Evolutionary conservation across 225 moss, liverwort and hornwort genomes (phyloP).

Genomic region (Bryoerythrophyllum caledonicum): DNA sequence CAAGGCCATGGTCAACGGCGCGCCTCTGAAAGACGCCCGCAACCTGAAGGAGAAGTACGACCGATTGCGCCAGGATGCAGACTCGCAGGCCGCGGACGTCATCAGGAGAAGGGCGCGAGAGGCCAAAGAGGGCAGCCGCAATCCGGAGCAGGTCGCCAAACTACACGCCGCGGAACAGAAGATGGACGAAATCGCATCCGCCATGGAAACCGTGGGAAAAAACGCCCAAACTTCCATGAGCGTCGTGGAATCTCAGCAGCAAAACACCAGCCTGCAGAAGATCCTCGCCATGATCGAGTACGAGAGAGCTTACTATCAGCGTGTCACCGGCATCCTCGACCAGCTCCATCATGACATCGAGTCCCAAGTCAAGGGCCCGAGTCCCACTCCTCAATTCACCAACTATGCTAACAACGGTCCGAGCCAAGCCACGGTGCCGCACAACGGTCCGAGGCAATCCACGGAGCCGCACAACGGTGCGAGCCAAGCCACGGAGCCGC

Average conservation of each 20-base stretch:
- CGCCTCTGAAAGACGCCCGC: slow-evolving; percentile 73
- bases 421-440: not conserved
- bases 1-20: slow-evolving; percentile 72
- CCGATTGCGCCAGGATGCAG: slow-evolving; percentile 68
- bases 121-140: slow-evolving; percentile 55
- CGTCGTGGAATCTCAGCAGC: slow-evolving; percentile 79
- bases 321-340: slow-evolving; percentile 61
- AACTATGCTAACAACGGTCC: not conserved
- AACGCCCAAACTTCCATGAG: slow-evolving; percentile 78
- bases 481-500: not conserved
- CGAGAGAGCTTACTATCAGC: slow-evolving; percentile 66
- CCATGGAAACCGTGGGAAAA: slow-evolving; percentile 68
- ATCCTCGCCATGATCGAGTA: slow-evolving; percentile 85
- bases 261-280: slow-evolving; percentile 70
- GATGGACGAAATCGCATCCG: slow-evolving; percentile 56
- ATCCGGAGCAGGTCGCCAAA: slow-evolving; percentile 61
- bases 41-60: slow-evolving; percentile 72
- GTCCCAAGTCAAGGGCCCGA: slow-evolving; percentile 18
- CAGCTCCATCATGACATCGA: slow-evolving; percentile 64
- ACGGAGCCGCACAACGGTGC: not conserved
- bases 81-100: slow-evolving; percentile 55
- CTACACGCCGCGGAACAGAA: slow-evolving; percentile 77
- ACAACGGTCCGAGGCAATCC: not conserved
- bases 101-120: slow-evolving; percentile 62
- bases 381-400: not conserved